These are phyloP conservation scores for Choanephora cucurbitarum DNA, from an alignment of 371 early-diverging fungal species.

Conservation along the genomic window DNA sequence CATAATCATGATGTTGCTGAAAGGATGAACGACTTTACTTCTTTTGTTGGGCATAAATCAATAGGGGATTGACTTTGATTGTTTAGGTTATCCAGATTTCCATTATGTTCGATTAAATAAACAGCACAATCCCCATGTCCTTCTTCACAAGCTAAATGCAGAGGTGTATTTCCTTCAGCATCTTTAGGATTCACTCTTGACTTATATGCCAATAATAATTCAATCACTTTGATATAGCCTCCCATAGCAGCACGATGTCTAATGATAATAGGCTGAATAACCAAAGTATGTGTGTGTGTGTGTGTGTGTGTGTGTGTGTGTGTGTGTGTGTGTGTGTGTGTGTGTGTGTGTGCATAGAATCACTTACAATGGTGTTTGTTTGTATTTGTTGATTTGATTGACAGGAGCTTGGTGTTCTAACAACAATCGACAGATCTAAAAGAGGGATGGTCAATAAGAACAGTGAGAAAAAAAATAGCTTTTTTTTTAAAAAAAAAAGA, in stretches of 20 bases:
- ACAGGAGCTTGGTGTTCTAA: conserved; percentile 46
- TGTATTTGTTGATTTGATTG: conserved; percentile 47
- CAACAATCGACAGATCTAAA: conserved; percentile 40
- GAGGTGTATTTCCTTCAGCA: conserved; percentile 53
- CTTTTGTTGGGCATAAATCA: conserved; percentile 30
- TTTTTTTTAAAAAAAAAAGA: not conserved
- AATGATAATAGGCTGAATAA: not conserved
- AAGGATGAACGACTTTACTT: conserved; percentile 14
- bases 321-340: conserved; percentile 6
- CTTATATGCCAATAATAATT: conserved; percentile 43
- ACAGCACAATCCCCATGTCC: conserved; percentile 59
- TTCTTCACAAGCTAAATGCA: conserved; percentile 67
- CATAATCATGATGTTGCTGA: not conserved
- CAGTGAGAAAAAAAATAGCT: no score
- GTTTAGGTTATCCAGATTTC: conserved; percentile 50
- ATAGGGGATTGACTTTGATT: conserved; percentile 46
- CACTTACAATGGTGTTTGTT: conserved; percentile 58
- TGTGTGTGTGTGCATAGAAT: not conserved
- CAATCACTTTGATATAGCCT: conserved; percentile 49
- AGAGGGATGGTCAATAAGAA: not conserved
- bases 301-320: conserved; percentile 5
- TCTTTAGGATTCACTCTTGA: conserved; percentile 56
- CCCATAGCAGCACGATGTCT: conserved; percentile 58
- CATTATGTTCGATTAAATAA: conserved; percentile 49
- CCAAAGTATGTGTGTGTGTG: conserved; percentile 1